Evolutionary conservation across 2,329 filamentous ascomycete species (phyloP), one percentile per base, ranked within the genome.

Genomic region (Aspergillus puulaauensis): DNA sequence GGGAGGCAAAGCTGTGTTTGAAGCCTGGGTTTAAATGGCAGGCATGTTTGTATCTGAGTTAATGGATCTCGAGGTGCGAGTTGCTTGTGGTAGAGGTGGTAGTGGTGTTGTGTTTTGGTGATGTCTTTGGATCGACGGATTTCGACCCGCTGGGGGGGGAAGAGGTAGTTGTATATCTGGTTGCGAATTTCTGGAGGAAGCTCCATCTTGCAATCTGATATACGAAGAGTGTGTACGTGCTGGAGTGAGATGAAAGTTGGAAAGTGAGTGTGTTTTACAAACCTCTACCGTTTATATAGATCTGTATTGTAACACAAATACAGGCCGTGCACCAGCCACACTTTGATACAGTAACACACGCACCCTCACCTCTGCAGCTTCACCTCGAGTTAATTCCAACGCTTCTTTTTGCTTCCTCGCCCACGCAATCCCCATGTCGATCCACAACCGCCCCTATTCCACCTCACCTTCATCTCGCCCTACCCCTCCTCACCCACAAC

Each of bases 131-230:
- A 78, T 49, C 61, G 63, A 17, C 61, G 2, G 33, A 68, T 62
- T 17, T 64, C 60, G 21, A 67, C 61, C 15, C 64, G 61, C 40
- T 58, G 57, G 11, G 51, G 54, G 4, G 79, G 73, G 61, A 91
- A 88, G 61, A 86, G 81, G 63, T 86, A 79, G 40, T 79, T 81
- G 70, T 91, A 92, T 12, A 93, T 83, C 65, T 85, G 84, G 58
- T 88, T 77, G 7, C 90, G 86, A 31, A 93, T 73, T 68, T 93
- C 90, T 0, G 84, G 81, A 0, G 90, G 89, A 1, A 93, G 41
- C 7, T 39, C n/a, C 54, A 55, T 55, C n/a, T 35, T 37, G 37
- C 24, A n/a, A 14, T 9, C 12, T 6, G 31, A 35, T 23, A 2
- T 77, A 31, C 83, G 19, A 21, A 43, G 40, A 33, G 31, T 3